Conservation (phyloP, 495 filamentous ascomycete species). For the Bathelium albidoporum region DNA sequence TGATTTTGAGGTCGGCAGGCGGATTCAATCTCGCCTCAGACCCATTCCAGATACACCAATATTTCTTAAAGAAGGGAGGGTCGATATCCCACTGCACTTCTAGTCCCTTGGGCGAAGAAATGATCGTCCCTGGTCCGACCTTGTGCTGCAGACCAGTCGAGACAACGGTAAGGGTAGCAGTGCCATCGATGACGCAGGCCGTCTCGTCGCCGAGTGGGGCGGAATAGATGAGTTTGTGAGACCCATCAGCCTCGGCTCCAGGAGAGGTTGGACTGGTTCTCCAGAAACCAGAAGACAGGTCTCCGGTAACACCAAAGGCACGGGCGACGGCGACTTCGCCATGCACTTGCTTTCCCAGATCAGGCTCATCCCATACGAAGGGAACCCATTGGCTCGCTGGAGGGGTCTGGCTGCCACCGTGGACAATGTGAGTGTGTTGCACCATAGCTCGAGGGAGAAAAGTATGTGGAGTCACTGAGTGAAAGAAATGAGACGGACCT, state of each 20-base stretch:
- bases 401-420: background rate
- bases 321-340: background rate
- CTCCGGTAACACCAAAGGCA: background rate
- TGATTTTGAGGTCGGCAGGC: background rate
- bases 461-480: background rate
- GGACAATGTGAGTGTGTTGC: background rate
- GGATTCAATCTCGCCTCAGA: background rate
- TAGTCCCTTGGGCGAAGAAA: background rate
- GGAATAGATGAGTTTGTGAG: background rate
- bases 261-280: background rate
- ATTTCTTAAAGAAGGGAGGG: background rate
- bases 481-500: background rate
- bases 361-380: background rate
- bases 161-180: background rate
- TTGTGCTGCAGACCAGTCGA: background rate
- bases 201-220: background rate
- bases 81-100: background rate
- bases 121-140: background rate
- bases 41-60: background rate
- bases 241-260: background rate
- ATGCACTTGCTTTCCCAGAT: background rate
- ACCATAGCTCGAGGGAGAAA: background rate
- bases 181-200: background rate
- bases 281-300: background rate
- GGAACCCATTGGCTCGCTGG: background rate